phyloP scores from a whole-genome alignment of 768 basidiomycete species.

The Tephrocybe rancida region DNA sequence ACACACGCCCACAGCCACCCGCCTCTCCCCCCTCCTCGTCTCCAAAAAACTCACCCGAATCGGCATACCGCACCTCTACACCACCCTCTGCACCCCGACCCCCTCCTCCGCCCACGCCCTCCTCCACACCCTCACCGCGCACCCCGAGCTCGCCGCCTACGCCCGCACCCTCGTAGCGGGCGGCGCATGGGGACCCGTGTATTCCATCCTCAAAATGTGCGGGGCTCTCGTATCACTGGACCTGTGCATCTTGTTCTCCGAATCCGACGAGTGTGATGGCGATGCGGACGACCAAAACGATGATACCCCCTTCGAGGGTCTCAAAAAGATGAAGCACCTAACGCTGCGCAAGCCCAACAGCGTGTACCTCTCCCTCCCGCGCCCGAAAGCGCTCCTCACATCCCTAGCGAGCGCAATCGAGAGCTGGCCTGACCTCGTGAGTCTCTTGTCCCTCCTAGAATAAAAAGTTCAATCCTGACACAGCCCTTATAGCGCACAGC shows the following conservation, averaged over 20 bases:
- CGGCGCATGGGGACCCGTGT: constrained; percentile 42
- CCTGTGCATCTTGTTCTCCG: constrained; percentile 38
- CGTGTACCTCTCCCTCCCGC: constrained; percentile 57
- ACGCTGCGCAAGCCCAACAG: constrained; percentile 52
- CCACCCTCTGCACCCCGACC: constrained; percentile 47
- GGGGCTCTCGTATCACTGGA: constrained; percentile 32
- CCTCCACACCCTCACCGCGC: constrained; percentile 34
- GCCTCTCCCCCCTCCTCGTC: constrained; percentile 49
- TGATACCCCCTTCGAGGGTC: constrained; percentile 32
- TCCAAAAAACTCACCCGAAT: constrained; percentile 57
- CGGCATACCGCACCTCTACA: constrained; percentile 58
- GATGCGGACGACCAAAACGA: constrained; percentile 39
- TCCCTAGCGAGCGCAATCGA: constrained; percentile 47
- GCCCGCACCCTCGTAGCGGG: constrained; percentile 45
- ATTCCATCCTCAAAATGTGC: constrained; percentile 35
- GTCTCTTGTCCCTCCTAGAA: constrained; percentile 21
- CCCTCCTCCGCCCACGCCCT: constrained; percentile 41
- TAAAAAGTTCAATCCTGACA: neutral
- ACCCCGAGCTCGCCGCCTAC: constrained; percentile 37
- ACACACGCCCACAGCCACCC: constrained; percentile 27
- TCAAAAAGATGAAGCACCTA: constrained; percentile 43
- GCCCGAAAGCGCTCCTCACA: constrained; percentile 44
- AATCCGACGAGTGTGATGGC: too few relatives aligned
- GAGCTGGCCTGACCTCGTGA: constrained; percentile 49
- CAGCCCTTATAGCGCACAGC: constrained; percentile 50